Conservation (phyloP, 129 eudicot species). For the sunflower (Helianthus annuus) region HanXRQr2.0-SUNRISE NC_035435.2:109191612-109192111, state of each 20-base stretch:
- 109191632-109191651: neutral
- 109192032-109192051: too few species aligned
- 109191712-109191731: neutral
- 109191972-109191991: too few species aligned
- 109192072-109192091: too few species aligned
- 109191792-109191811: neutral
- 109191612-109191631: conserved; percentile 30
- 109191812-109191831: neutral
- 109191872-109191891: neutral
- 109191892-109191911: too few species aligned
- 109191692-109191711: neutral
- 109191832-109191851: neutral
- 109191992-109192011: too few species aligned
- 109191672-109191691: neutral
- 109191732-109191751: neutral
- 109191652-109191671: neutral
- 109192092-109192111: too few species aligned
- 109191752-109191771: neutral
- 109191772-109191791: neutral
- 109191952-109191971: too few species aligned
- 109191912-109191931: too few species aligned
- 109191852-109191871: neutral
- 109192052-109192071: too few species aligned
- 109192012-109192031: too few species aligned
- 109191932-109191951: too few species aligned